phyloP scores from a whole-genome alignment of 805 yeast genomes.

The Myxozyma lipomycoides region DNA sequence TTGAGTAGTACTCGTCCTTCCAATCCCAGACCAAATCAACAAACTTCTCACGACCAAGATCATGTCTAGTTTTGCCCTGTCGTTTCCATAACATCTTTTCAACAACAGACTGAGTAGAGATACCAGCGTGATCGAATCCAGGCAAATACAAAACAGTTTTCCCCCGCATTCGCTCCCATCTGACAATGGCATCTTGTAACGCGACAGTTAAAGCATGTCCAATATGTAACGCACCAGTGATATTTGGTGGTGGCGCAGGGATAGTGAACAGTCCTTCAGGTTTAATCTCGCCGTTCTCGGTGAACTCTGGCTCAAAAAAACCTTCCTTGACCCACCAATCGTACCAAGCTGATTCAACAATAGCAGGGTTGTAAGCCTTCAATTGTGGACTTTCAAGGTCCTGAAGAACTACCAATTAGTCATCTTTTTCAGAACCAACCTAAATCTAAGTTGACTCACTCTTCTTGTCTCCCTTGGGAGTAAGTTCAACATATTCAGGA shows the following conservation, averaged over 20 bases:
- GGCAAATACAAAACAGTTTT: constrained; percentile 89
- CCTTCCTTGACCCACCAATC: constrained; percentile 93
- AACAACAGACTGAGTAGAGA: constrained; percentile 96
- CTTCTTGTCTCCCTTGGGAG: constrained; percentile 89
- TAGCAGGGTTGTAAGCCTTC: constrained; percentile 88
- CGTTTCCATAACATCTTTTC: constrained; percentile 92
- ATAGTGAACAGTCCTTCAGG: constrained; percentile 83
- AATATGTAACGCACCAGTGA: constrained; percentile 96
- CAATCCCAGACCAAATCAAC: constrained; percentile 92
- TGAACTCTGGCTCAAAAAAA: constrained; percentile 80
- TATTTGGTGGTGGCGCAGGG: constrained; percentile 99
- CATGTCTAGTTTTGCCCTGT: constrained; percentile 88
- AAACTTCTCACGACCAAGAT: constrained; percentile 88
- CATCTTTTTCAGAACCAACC: neutral
- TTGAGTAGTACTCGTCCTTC: constrained; percentile 88
- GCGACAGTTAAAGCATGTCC: constrained; percentile 97
- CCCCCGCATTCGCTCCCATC: constrained; percentile 96
- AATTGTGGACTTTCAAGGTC: constrained; percentile 87
- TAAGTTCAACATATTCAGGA: constrained; percentile 82
- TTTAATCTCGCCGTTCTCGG: constrained; percentile 65
- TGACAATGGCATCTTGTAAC: constrained; percentile 86
- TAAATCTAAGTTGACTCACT: constrained; percentile 6
- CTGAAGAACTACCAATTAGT: constrained; percentile 46
- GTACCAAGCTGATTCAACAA: constrained; percentile 96
- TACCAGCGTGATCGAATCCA: constrained; percentile 99